Evolutionary conservation across 139 green algal genomes (phyloP).

Genomic region (Astrephomene gubernaculifera): DNA sequence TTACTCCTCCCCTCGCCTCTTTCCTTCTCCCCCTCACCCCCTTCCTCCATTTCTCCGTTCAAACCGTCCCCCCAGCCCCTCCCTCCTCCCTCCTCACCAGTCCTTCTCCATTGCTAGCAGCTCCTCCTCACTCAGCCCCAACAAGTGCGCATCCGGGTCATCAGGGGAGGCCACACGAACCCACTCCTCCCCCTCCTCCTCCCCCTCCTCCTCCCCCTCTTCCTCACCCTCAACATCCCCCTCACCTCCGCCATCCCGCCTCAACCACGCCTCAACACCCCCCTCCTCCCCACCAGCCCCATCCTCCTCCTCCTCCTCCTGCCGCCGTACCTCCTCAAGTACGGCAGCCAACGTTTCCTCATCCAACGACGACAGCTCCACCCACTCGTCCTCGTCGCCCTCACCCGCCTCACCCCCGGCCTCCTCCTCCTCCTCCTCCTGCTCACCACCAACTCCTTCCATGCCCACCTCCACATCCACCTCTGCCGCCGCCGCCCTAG

Average conservation of each 20-base stretch:
- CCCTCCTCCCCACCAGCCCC: background rate
- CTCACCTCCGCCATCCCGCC: background rate
- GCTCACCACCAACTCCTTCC: background rate
- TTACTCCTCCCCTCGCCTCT: no score
- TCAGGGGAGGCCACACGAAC: conserved; percentile 12
- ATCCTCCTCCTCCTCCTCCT: background rate
- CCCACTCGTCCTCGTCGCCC: conserved; percentile 37
- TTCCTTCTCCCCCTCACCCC: no score
- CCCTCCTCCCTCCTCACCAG: no score
- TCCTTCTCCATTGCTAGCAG: conserved; percentile 55
- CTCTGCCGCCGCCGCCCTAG: background rate
- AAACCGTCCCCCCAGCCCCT: no score
- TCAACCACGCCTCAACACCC: background rate
- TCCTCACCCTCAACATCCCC: conserved; percentile 18
- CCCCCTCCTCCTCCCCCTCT: conserved; percentile 13
- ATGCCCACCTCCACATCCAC: background rate
- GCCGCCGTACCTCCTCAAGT: conserved; percentile 53
- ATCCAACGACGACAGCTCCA: conserved; percentile 43
- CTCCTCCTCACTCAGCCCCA: conserved; percentile 54
- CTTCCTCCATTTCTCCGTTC: no score
- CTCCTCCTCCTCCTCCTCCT: conserved; percentile 4
- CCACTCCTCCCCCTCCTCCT: conserved; percentile 18
- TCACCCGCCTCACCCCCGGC: background rate
- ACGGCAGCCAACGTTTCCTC: conserved; percentile 63
- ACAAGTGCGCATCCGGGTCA: conserved; percentile 50